Percentiles rank a stretch among this genome's conserved stretches.
Evolutionary conservation across 2,329 filamentous ascomycete genomes (phyloP).

Genomic region (Lecanosticta acicola): DNA sequence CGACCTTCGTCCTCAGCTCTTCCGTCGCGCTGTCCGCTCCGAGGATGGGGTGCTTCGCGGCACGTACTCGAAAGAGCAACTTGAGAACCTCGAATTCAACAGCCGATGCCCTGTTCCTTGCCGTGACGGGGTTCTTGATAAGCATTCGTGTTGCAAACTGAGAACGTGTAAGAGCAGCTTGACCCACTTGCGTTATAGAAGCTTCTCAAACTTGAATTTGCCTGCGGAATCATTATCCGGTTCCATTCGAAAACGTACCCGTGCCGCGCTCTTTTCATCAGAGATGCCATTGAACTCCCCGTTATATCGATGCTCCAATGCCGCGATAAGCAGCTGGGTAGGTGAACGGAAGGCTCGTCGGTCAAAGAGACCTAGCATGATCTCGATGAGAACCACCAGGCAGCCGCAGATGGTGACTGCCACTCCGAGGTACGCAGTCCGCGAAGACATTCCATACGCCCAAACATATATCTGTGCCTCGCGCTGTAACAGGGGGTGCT

Average conservation of each 20-base stretch:
- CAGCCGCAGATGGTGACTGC: not conserved
- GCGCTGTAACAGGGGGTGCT: constrained; percentile 2
- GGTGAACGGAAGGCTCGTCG: constrained; percentile 7
- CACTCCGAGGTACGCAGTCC: constrained; percentile 5
- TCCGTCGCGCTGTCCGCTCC: not conserved
- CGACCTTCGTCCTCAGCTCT: not conserved
- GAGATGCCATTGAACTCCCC: constrained; percentile 12
- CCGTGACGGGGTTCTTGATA: not conserved
- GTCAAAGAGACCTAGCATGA: constrained; percentile 12
- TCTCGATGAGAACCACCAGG: constrained; percentile 9
- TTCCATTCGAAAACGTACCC: not conserved
- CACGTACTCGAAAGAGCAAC: not conserved
- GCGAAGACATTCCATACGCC: constrained; percentile 9
- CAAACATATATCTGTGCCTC: constrained; percentile 5
- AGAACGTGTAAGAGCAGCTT: too few relatives aligned
- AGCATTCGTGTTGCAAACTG: too few relatives aligned
- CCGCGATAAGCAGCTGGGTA: constrained; percentile 19
- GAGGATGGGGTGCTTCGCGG: not conserved
- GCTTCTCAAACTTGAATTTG: not conserved
- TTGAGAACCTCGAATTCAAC: not conserved
- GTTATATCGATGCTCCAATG: constrained; percentile 17
- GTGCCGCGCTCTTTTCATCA: not conserved
- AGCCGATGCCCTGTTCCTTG: not conserved
- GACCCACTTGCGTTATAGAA: too few relatives aligned
- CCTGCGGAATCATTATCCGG: not conserved